These are phyloP conservation scores for Viola odorata DNA, from an alignment of 345 rosid species.

Conservation along the genomic window DNA sequence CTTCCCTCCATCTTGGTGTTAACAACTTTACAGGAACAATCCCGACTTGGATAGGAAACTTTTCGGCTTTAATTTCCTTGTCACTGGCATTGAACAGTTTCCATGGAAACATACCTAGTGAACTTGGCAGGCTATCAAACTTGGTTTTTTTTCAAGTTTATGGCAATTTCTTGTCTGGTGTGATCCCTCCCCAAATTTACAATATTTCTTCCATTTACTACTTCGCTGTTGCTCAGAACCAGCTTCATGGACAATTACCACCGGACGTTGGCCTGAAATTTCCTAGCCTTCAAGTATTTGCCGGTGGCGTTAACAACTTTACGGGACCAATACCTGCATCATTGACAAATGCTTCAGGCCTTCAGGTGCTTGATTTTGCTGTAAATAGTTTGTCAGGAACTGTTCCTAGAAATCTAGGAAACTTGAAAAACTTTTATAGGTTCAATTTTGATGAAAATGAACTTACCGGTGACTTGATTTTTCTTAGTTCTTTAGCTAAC, in stretches of 20 bases:
- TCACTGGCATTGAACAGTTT: not conserved
- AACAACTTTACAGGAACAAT: constrained; percentile 19
- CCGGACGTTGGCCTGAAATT: constrained; percentile 18
- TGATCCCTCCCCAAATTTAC: constrained; percentile 21
- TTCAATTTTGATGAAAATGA: constrained; percentile 22
- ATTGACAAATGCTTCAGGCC: constrained; percentile 22
- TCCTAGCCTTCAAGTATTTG: constrained; percentile 17
- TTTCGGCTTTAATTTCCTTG: constrained; percentile 10
- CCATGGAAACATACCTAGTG: constrained; percentile 20
- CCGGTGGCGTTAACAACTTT: constrained; percentile 24
- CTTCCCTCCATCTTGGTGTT: not conserved
- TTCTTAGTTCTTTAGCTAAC: constrained; percentile 23
- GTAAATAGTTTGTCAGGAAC: constrained; percentile 15
- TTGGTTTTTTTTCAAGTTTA: constrained; percentile 11
- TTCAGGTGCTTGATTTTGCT: constrained; percentile 23
- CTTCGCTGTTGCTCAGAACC: constrained; percentile 21
- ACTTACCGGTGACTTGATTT: constrained; percentile 20
- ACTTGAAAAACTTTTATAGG: constrained; percentile 13
- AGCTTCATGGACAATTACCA: constrained; percentile 22
- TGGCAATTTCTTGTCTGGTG: constrained; percentile 25
- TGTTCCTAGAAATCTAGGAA: constrained; percentile 12
- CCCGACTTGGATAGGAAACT: constrained; percentile 28
- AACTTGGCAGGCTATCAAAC: constrained; percentile 17
- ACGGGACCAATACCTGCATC: constrained; percentile 23
- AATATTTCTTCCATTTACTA: constrained; percentile 22